phyloP scores from a whole-genome alignment of 768 basidiomycete genomes.

The Mycena alexandri region DNA sequence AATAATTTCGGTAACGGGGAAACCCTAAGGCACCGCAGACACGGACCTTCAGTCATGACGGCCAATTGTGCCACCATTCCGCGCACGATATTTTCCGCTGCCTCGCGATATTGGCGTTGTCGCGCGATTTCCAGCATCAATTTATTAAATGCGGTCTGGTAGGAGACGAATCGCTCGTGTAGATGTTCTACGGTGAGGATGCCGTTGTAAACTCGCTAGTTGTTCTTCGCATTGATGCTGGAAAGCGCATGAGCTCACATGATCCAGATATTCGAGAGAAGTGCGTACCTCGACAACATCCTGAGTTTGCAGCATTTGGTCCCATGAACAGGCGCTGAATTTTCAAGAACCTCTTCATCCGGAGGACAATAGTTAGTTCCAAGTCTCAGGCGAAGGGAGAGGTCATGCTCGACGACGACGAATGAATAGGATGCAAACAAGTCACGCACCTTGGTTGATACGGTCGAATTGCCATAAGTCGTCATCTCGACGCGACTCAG shows the following conservation, averaged over 20 bases:
- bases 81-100: constrained; percentile 71
- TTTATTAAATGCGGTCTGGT: constrained; percentile 80
- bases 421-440: no score
- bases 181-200: constrained; percentile 72
- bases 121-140: constrained; percentile 81
- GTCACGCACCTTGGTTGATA: no score
- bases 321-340: no score
- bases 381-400: no score
- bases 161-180: constrained; percentile 74
- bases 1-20: constrained; percentile 1
- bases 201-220: constrained; percentile 68
- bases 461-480: no score
- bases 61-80: constrained; percentile 76
- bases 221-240: constrained; percentile 67
- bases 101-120: constrained; percentile 74
- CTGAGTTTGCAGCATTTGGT: constrained; percentile 81
- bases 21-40: not conserved
- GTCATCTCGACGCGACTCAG: no score
- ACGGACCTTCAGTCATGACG: constrained; percentile 74
- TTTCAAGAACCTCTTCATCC: no score
- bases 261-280: not conserved
- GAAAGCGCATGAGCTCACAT: constrained; percentile 3
- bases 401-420: no score
- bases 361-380: no score
- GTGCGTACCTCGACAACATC: constrained; percentile 73